Conservation (phyloP, 1,139 yeast species). For the Sugiyamaella neomexicana region DNA sequence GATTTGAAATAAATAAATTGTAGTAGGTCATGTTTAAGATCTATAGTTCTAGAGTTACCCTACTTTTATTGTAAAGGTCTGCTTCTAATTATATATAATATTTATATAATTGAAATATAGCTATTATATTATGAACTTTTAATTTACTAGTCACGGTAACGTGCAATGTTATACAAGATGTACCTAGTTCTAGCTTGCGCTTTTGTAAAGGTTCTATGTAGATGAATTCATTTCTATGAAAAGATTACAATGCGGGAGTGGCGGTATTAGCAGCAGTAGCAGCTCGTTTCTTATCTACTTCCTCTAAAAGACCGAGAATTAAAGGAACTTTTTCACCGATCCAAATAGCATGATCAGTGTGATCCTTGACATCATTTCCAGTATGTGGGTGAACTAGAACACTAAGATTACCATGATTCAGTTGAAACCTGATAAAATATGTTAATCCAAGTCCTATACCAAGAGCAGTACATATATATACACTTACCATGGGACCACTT, state of each 20-base stretch:
- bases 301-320: conserved; percentile 19
- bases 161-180: too few species aligned
- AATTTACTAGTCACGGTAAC: too few species aligned
- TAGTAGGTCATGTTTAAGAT: too few species aligned
- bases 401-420: conserved; percentile 53
- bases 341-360: conserved; percentile 57
- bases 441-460: not conserved
- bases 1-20: not conserved
- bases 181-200: too few species aligned
- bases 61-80: too few species aligned
- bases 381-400: conserved; percentile 58
- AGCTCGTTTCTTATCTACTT: conserved; percentile 3
- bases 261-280: not conserved
- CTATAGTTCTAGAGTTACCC: too few species aligned
- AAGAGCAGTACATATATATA: too few species aligned
- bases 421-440: conserved; percentile 40
- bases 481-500: conserved; percentile 38
- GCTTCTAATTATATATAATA: too few species aligned
- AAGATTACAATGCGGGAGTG: not conserved
- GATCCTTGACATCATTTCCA: conserved; percentile 47
- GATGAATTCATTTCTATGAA: not conserved
- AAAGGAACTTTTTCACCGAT: conserved; percentile 45
- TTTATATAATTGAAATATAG: too few species aligned
- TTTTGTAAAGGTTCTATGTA: too few species aligned
- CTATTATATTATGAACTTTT: too few species aligned